phyloP scores from a whole-genome alignment of 1,139 yeast species.

The Sporopachydermia cereana region DNA sequence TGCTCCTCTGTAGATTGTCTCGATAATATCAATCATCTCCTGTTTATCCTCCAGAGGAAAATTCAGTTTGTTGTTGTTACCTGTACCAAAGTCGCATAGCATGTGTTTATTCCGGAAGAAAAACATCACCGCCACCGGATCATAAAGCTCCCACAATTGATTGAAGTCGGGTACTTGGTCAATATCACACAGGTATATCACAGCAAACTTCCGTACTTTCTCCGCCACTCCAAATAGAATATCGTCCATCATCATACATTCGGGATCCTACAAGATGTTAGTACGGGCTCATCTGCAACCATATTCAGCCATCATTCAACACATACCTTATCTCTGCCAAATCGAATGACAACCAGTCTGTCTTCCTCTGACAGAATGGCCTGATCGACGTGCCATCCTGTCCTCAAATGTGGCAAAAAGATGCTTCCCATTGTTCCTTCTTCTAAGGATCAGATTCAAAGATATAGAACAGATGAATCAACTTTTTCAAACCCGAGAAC shows the following conservation, averaged over 20 bases:
- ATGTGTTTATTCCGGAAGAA: conserved; percentile 89
- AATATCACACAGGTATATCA: conserved; percentile 76
- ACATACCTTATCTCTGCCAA: conserved; percentile 53
- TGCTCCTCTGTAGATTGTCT: conserved; percentile 85
- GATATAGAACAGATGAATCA: too few relatives aligned
- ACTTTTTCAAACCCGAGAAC: conserved; percentile 10
- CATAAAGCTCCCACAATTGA: conserved; percentile 54
- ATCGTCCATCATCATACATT: conserved; percentile 89
- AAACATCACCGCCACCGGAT: conserved; percentile 87
- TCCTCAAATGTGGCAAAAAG: conserved; percentile 72
- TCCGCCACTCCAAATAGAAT: conserved; percentile 68
- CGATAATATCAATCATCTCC: conserved; percentile 83
- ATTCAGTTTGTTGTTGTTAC: conserved; percentile 88
- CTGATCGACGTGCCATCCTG: conserved; percentile 99
- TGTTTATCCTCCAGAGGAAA: conserved; percentile 72
- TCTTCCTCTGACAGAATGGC: conserved; percentile 83
- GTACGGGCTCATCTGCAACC: background rate
- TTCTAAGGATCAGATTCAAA: too few relatives aligned
- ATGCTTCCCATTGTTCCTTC: conserved; percentile 79
- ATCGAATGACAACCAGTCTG: conserved; percentile 73
- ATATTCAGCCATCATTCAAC: background rate
- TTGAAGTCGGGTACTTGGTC: conserved; percentile 87
- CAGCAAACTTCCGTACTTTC: conserved; percentile 80
- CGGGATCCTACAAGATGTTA: conserved; percentile 33
- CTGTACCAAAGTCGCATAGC: conserved; percentile 98